phyloP scores from a whole-genome alignment of 2,329 filamentous ascomycete genomes.

The Ceratocystis variospora region DNA sequence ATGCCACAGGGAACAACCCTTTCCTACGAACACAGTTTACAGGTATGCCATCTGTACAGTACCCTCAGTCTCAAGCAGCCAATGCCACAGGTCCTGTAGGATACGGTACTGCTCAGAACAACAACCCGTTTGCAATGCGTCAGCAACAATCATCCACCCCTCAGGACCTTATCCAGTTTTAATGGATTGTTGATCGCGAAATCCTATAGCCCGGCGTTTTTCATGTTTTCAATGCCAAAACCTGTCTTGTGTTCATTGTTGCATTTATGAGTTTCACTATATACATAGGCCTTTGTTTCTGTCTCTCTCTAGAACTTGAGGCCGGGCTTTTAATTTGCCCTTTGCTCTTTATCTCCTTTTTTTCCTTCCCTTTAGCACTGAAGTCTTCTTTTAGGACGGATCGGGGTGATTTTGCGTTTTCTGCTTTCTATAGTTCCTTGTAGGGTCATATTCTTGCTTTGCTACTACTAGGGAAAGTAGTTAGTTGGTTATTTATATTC shows the following conservation, averaged over 20 bases:
- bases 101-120: constrained; percentile 35
- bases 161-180: constrained; percentile 52
- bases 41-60: constrained; percentile 51
- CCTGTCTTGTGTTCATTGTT: not conserved
- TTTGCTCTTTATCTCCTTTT: constrained; percentile 19
- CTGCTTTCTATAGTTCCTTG: not conserved
- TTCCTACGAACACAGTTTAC: constrained; percentile 78
- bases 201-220: not conserved
- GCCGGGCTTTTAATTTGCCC: too few species aligned
- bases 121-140: constrained; percentile 42
- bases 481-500: not conserved
- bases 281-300: constrained; percentile 21
- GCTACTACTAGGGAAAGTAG: not conserved
- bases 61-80: constrained; percentile 37
- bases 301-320: constrained; percentile 6
- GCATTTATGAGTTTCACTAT: constrained; percentile 4
- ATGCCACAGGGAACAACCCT: constrained; percentile 76
- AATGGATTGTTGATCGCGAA: constrained; percentile 21
- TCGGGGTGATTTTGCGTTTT: not conserved
- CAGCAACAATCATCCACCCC: constrained; percentile 35
- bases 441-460: not conserved
- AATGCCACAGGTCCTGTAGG: constrained; percentile 43
- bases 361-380: not conserved
- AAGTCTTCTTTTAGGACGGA: not conserved
- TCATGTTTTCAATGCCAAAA: not conserved